Evolutionary conservation across 768 basidiomycete species (phyloP), one percentile per base, ranked within the genome.

Genomic region (Hydnomerulius pinastri): DNA sequence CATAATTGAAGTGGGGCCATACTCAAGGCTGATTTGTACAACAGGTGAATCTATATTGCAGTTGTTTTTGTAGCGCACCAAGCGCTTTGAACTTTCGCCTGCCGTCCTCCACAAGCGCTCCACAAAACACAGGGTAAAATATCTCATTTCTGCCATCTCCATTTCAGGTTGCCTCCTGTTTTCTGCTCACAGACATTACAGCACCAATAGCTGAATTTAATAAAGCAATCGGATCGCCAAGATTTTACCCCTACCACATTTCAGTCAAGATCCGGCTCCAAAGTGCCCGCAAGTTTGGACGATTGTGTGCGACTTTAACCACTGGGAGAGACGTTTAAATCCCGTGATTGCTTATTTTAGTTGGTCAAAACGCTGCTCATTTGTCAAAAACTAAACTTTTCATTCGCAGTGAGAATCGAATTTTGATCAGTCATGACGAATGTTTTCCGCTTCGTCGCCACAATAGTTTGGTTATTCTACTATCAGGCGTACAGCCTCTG

Each of bases 181-280:
- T 54, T 35, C 46, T 50, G 54, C 64, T 66, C 21, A 66, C 66
- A n/a, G n/a, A n/a, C n/a, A n/a, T n/a, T n/a, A n/a, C n/a, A n/a
- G n/a, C n/a, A n/a, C 33, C 17, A 12, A 12, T 35, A 12, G 33
- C 33, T 17, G 33, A 13, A 12, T 21, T 48, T 48, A 25, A 48
- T 40, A 39, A n/a, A n/a, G n/a, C n/a, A n/a, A 64, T 68, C 63
- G 58, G 65, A 59, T 67, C 60, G 60, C 62, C 55, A 64, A 49
- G 29, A 49, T 48, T 54, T 54, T 33, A 18, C 35, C 3, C 48
- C 44, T 53, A 63, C 66, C 66, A 66, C 63, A 42, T 63, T 60
- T 23, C 42, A 11, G 43, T 65, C 64, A 61, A 66, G 65, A 65
- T 66, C 65, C 66, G 63, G 50, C 41, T 50, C 36, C 49, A 48